Evolutionary conservation across 1,284 basidiomycete species (phyloP).

Genomic region (Boletellus dicymbophilus): DNA sequence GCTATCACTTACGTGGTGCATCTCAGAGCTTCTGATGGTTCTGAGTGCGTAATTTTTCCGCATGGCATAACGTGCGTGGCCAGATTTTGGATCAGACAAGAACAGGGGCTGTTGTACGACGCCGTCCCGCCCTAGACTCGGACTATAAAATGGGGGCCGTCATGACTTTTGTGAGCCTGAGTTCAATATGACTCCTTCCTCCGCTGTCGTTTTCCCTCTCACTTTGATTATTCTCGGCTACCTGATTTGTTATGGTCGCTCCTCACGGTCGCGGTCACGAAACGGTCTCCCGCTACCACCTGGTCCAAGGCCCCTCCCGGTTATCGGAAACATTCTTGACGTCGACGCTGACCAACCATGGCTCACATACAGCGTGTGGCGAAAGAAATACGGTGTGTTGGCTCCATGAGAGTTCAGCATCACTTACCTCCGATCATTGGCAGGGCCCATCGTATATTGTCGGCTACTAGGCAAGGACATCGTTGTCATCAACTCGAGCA

Average conservation of each 20-base stretch:
- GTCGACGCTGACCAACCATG: slow-evolving; percentile 45
- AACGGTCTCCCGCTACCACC: slow-evolving; percentile 31
- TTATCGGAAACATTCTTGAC: slow-evolving; percentile 45
- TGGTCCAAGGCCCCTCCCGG: slow-evolving; percentile 34
- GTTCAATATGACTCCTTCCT: slow-evolving; percentile 15
- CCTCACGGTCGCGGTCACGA: slow-evolving; percentile 8
- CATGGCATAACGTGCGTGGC: slow-evolving; percentile 3
- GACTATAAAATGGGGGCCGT: slow-evolving; percentile 22
- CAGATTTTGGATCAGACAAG: slow-evolving; percentile 5
- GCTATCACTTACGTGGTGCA: slow-evolving; percentile 32
- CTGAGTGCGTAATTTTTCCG: slow-evolving; percentile 13
- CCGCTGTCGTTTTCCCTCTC: slow-evolving; percentile 11
- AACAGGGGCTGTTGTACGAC: slow-evolving; percentile 16
- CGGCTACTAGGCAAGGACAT: slow-evolving; percentile 26
- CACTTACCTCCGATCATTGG: background rate
- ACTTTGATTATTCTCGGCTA: slow-evolving; percentile 16
- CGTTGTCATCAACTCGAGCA: slow-evolving; percentile 29
- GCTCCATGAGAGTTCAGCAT: background rate
- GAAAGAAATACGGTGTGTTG: slow-evolving; percentile 28
- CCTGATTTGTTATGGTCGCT: slow-evolving; percentile 6
- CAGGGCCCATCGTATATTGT: slow-evolving; percentile 32
- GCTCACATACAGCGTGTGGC: slow-evolving; percentile 32
- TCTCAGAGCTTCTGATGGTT: slow-evolving; percentile 11
- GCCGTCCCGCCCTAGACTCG: slow-evolving; percentile 6
- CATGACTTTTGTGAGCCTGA: background rate